phyloP scores from a whole-genome alignment of 768 basidiomycete species.

The Tubosaeta brunneosetosa region DNA sequence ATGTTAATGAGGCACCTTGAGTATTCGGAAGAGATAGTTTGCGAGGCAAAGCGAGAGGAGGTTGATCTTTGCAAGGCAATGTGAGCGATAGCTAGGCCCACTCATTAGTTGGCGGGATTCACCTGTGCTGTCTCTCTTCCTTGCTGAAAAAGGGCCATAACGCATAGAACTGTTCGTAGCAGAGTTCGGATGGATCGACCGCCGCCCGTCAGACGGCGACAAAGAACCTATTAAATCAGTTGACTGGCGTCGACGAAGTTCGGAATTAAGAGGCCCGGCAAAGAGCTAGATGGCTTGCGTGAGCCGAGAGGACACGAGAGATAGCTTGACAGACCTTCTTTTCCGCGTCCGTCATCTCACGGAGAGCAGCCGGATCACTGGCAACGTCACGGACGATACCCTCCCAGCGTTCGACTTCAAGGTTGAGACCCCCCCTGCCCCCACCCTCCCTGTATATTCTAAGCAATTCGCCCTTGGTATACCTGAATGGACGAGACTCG shows the following conservation, averaged over 20 bases:
- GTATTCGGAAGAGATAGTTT: constrained; percentile 66
- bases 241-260: constrained; percentile 81
- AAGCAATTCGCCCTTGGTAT: constrained; percentile 81
- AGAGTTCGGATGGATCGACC: constrained; percentile 48
- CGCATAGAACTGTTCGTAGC: constrained; percentile 52
- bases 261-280: constrained; percentile 75
- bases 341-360: constrained; percentile 78
- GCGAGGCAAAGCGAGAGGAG: constrained; percentile 50
- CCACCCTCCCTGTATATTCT: constrained; percentile 79
- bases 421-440: constrained; percentile 65
- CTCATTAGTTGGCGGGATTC: constrained; percentile 6
- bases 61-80: constrained; percentile 46
- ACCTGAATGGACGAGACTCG: constrained; percentile 74
- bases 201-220: constrained; percentile 55
- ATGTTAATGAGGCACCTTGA: constrained; percentile 44
- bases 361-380: constrained; percentile 66
- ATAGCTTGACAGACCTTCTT: constrained; percentile 64
- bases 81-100: constrained; percentile 4
- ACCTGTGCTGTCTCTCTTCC: constrained; percentile 73
- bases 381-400: constrained; percentile 79
- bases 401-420: constrained; percentile 88
- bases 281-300: constrained; percentile 57
- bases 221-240: constrained; percentile 65
- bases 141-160: constrained; percentile 51
- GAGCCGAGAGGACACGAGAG: constrained; percentile 18